Base-by-base conservation (phyloP, 768 basidiomycete species). In the Podaxis carcinomalis region DNA sequence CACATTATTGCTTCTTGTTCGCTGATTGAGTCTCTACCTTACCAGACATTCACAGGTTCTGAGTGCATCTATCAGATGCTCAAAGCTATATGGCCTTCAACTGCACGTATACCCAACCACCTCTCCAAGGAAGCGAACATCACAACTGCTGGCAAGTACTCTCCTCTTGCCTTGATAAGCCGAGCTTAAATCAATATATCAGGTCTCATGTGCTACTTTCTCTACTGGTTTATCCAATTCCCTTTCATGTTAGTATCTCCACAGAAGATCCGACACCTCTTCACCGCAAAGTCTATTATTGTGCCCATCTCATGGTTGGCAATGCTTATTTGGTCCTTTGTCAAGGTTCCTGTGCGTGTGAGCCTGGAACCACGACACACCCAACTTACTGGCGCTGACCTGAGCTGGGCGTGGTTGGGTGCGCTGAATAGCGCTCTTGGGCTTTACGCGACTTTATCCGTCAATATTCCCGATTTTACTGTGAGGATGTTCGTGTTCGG, bases 401-500 rank as follows among this genome's bases (percentile, higher is more conserved):
- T 86, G 51, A 80, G 82, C n/a, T 92, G 90, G 88, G 89, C 83
- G 2, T 94, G 90, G 90, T 73, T 96, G 51, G 79, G 79, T 56
- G 84, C 86, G 0, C 67, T 96, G 61, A 95, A 93, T 68, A 85
- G 87, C 56, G 87, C 88, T 1, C 73, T 95, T 21, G 91, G 90
- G 0, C 82, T 84, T 63, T 94, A 88, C 71, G 75, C 87, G 3
- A 90, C 88, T 7, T 74, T 90, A 13, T 80, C 87, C 0, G 86
- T 90, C 64, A 93, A 93, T 67, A 92, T 93, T 61, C 88, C 92
- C 1, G 93, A 95, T 72, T 93, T 95, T 68, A 92, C 92, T 44
- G 71, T 74, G 59, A 47, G 71, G 63, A 9, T 19, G 32, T 54
- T 46, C 32, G 6, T 28, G 4, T 32, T 9, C 10, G 32, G 28